Evolutionary conservation across 257 asterid genomes (phyloP).

Genomic region (Prunella vulgaris): DNA sequence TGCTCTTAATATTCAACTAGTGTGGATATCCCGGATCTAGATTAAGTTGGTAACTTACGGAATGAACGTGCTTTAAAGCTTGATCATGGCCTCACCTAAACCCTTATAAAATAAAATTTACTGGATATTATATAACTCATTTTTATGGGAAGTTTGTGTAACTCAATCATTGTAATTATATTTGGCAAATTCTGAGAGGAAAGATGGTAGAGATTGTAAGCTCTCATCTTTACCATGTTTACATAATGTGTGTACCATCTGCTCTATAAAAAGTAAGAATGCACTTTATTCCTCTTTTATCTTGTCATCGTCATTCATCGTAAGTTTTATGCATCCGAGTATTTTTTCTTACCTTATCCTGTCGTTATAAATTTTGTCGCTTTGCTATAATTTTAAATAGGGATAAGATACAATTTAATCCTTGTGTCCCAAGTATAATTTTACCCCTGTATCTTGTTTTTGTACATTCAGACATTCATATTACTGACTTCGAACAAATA

Average conservation of each 20-base stretch:
- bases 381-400: background rate
- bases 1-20: background rate
- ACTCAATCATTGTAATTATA: background rate
- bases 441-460: background rate
- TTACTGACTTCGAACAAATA: background rate
- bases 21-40: background rate
- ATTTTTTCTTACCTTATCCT: background rate
- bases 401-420: background rate
- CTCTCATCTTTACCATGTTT: background rate
- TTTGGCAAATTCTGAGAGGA: background rate
- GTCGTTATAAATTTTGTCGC: background rate
- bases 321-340: background rate
- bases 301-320: background rate
- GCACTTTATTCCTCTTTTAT: background rate
- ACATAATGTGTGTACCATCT: background rate
- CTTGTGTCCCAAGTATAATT: background rate
- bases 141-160: background rate
- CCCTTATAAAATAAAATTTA: background rate
- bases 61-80: background rate
- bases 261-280: background rate
- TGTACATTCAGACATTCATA: background rate
- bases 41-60: background rate
- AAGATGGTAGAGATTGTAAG: background rate
- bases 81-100: background rate
- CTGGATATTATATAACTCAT: background rate